phyloP scores from a whole-genome alignment of 2,329 filamentous ascomycete species.

The Penicillium sp. region DNA sequence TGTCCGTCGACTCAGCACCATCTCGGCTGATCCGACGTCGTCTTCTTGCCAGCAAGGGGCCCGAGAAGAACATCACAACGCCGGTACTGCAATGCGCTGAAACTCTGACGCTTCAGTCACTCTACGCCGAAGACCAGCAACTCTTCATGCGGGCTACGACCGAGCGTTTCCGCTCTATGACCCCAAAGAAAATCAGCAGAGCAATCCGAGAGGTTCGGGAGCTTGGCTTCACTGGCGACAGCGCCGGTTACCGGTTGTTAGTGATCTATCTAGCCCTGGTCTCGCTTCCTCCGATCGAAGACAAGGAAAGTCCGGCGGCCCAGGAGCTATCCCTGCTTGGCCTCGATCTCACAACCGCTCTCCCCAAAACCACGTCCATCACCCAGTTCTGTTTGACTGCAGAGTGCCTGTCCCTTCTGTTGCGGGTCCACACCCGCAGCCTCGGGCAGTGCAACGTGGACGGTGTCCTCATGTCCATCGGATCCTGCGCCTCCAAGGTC shows the following conservation, averaged over 20 bases:
- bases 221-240: slow-evolving; percentile 30
- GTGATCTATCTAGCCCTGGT: slow-evolving; percentile 38
- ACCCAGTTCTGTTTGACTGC: slow-evolving; percentile 42
- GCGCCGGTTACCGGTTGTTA: slow-evolving; percentile 34
- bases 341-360: slow-evolving; percentile 32
- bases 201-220: slow-evolving; percentile 33
- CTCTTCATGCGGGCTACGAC: slow-evolving; percentile 37
- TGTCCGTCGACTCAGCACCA: slow-evolving; percentile 31
- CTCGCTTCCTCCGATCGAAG: slow-evolving; percentile 34
- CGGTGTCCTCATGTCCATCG: slow-evolving; percentile 39
- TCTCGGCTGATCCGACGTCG: slow-evolving; percentile 34
- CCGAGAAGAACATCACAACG: slow-evolving; percentile 26
- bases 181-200: slow-evolving; percentile 28
- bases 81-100: slow-evolving; percentile 35
- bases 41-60: slow-evolving; percentile 31
- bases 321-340: slow-evolving; percentile 38
- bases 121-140: slow-evolving; percentile 40
- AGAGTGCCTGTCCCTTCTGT: slow-evolving; percentile 40
- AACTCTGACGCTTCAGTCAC: slow-evolving; percentile 34
- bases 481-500: slow-evolving; percentile 34
- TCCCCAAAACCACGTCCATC: slow-evolving; percentile 31
- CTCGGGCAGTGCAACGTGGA: slow-evolving; percentile 49
- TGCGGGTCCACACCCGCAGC: slow-evolving; percentile 41
- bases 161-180: slow-evolving; percentile 35
- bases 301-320: slow-evolving; percentile 38